These are phyloP conservation scores for Plasmodium coatneyi DNA, from an alignment of 169 alveolate species.

Conservation along the genomic window DNA sequence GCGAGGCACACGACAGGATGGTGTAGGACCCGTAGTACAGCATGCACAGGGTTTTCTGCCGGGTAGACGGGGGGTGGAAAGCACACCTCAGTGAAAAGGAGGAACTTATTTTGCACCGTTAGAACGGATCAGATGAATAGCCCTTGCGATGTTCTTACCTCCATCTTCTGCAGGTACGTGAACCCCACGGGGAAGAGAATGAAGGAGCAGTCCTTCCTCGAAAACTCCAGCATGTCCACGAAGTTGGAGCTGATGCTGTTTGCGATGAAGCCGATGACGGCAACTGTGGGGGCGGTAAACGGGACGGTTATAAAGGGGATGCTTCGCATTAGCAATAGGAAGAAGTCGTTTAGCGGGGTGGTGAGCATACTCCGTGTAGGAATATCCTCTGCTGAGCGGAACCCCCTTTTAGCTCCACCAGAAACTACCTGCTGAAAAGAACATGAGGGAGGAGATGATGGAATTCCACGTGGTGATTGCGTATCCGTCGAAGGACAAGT, in stretches of 20 bases:
- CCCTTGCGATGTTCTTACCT: not conserved
- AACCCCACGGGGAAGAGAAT: slow-evolving; percentile 71
- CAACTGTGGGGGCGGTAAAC: not conserved
- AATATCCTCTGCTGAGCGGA: not conserved
- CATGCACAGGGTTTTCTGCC: slow-evolving; percentile 81
- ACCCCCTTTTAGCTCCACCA: not conserved
- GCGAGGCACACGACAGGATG: slow-evolving; percentile 78
- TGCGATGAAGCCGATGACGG: slow-evolving; percentile 60
- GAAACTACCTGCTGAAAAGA: slow-evolving; percentile 50
- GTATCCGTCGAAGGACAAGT: slow-evolving; percentile 57
- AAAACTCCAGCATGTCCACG: slow-evolving; percentile 58
- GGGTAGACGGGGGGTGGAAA: not conserved
- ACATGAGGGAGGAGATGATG: slow-evolving; percentile 51
- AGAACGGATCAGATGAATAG: not conserved
- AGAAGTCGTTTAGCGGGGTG: not conserved
- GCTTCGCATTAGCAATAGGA: not conserved
- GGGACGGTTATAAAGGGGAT: not conserved
- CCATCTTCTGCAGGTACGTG: slow-evolving; percentile 41
- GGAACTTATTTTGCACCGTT: not conserved
- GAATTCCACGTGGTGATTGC: slow-evolving; percentile 63
- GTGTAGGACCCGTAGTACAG: slow-evolving; percentile 81
- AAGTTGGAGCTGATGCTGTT: slow-evolving; percentile 28
- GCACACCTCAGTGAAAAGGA: not conserved
- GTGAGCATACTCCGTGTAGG: not conserved
- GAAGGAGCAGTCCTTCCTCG: slow-evolving; percentile 59